A percentile compares a stretch with the other conserved stretches of the same genome.
phyloP scores from a whole-genome alignment of 208 protist genomes.

The Naegleria lovaniensis region DNA sequence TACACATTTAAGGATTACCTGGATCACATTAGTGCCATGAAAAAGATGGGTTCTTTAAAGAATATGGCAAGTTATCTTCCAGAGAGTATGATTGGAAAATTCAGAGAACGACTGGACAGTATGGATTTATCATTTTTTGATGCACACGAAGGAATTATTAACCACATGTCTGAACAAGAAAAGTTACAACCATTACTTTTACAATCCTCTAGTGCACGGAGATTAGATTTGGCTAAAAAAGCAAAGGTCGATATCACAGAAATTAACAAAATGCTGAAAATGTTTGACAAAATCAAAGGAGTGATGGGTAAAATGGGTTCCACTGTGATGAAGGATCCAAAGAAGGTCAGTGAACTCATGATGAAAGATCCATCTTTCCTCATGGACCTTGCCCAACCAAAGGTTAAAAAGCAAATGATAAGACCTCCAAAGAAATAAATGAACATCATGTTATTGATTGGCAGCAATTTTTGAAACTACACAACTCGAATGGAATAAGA shows the following conservation, averaged over 20 bases:
- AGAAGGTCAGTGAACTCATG: background rate
- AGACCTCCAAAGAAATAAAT: background rate
- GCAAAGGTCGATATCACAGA: background rate
- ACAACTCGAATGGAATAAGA: too few species aligned
- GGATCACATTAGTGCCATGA: background rate
- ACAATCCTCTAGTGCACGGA: background rate
- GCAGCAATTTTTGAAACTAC: too few species aligned
- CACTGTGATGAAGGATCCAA: background rate
- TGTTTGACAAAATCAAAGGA: background rate
- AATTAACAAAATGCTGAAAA: conserved; percentile 1
- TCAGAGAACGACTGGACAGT: background rate
- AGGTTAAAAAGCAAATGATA: background rate
- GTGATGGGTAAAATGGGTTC: background rate
- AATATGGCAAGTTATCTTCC: conserved; percentile 10
- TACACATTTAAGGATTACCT: background rate
- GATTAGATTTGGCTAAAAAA: background rate
- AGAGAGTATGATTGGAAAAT: background rate
- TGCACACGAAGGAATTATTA: background rate
- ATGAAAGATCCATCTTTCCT: background rate
- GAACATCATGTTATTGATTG: too few species aligned
- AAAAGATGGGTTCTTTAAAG: background rate
- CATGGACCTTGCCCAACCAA: background rate
- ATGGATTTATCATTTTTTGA: background rate
- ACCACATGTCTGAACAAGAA: background rate
- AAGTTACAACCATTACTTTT: background rate